Percentiles rank a stretch among this genome's conserved stretches.
phyloP scores from a whole-genome alignment of 768 basidiomycete species.

The Boletus reticulatus region DNA sequence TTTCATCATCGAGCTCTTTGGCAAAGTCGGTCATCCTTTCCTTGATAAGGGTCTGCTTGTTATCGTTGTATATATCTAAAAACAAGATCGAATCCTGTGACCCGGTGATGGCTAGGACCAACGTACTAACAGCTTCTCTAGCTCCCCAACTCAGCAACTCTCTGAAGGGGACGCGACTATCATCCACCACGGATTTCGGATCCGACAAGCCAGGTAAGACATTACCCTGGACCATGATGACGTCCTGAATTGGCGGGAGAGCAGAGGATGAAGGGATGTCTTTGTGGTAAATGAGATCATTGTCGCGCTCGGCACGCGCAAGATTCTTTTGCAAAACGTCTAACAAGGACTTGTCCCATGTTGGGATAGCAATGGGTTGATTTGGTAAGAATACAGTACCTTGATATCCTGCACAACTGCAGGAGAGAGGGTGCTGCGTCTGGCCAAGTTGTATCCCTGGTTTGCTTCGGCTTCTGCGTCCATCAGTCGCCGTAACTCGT shows the following conservation, averaged over 20 bases:
- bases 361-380: background rate
- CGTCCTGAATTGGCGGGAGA: conserved; percentile 61
- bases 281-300: conserved; percentile 93
- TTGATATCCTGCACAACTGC: conserved; percentile 77
- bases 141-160: conserved; percentile 86
- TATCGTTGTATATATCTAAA: conserved; percentile 81
- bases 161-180: conserved; percentile 63
- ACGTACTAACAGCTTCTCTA: conserved; percentile 80
- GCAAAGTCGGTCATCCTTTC: conserved; percentile 63
- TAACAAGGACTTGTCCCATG: conserved; percentile 60
- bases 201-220: conserved; percentile 57
- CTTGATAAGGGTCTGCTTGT: conserved; percentile 67
- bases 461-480: conserved; percentile 68
- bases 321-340: conserved; percentile 67
- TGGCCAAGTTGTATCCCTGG: conserved; percentile 65
- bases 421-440: conserved; percentile 57
- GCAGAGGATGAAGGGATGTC: conserved; percentile 74
- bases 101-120: background rate
- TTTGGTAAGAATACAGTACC: conserved; percentile 37
- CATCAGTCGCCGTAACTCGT: conserved; percentile 76
- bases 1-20: conserved; percentile 58
- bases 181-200: conserved; percentile 52
- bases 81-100: background rate
- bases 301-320: conserved; percentile 80
- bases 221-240: conserved; percentile 61